Conservation (phyloP, 2,329 filamentous ascomycete species). For the Xylariomycetidae sp. region DNA sequence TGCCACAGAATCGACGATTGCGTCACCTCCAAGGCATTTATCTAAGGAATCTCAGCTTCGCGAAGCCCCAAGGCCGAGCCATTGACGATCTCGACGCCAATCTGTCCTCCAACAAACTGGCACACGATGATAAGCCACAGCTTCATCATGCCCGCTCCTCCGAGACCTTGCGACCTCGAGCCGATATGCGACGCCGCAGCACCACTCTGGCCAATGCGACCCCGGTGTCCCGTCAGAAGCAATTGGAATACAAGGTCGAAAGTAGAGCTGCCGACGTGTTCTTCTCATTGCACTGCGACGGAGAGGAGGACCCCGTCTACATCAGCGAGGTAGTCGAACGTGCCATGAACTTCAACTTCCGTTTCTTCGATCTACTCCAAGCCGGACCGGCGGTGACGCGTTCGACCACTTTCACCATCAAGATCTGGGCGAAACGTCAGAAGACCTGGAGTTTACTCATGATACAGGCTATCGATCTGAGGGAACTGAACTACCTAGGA, state of each 20-base stretch:
- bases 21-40: conserved; percentile 85
- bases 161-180: conserved; percentile 40
- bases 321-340: conserved; percentile 76
- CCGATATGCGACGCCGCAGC: conserved; percentile 41
- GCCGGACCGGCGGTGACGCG: conserved; percentile 62
- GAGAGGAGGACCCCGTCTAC: conserved; percentile 71
- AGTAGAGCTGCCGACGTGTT: conserved; percentile 79
- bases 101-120: conserved; percentile 63
- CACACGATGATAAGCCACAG: conserved; percentile 35
- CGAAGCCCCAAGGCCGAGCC: conserved; percentile 51
- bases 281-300: conserved; percentile 74
- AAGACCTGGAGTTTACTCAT: conserved; percentile 59
- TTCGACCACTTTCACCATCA: conserved; percentile 59
- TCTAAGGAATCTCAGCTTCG: conserved; percentile 77
- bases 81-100: conserved; percentile 78
- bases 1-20: conserved; percentile 77
- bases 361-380: conserved; percentile 70
- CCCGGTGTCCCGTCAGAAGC: conserved; percentile 60
- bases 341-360: conserved; percentile 89
- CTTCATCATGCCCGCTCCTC: conserved; percentile 55
- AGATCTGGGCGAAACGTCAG: conserved; percentile 66
- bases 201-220: conserved; percentile 42
- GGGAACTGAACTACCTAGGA: conserved; percentile 73
- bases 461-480: conserved; percentile 67
- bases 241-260: conserved; percentile 68